A percentile compares a stretch with the other conserved stretches of the same genome.
These are phyloP conservation scores for Neohortaea acidophila DNA, from an alignment of 495 filamentous ascomycete species.

Conservation along the genomic window DNA sequence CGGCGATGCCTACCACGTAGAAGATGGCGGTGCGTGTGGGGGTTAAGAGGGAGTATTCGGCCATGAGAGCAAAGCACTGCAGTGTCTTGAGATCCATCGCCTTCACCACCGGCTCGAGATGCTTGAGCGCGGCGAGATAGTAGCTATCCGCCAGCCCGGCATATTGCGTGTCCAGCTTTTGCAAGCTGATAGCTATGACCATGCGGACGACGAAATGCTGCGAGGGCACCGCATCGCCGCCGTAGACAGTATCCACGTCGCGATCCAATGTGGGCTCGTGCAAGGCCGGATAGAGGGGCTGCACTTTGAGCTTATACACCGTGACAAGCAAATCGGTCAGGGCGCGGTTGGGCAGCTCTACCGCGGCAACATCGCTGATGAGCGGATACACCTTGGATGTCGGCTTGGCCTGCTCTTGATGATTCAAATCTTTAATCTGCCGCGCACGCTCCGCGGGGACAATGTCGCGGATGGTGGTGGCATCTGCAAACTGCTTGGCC, in stretches of 20 bases:
- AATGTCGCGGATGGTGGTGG: constrained; percentile 73
- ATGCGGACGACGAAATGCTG: constrained; percentile 75
- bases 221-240: constrained; percentile 46
- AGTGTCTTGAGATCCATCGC: constrained; percentile 72
- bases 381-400: constrained; percentile 61
- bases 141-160: constrained; percentile 80
- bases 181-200: constrained; percentile 83
- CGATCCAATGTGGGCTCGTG: constrained; percentile 67
- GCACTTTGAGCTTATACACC: constrained; percentile 69
- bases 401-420: constrained; percentile 41
- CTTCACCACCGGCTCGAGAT: constrained; percentile 59
- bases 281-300: constrained; percentile 68
- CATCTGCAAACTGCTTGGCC: constrained; percentile 72
- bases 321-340: constrained; percentile 60
- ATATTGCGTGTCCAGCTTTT: constrained; percentile 67
- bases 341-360: constrained; percentile 47
- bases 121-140: constrained; percentile 71
- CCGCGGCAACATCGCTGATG: constrained; percentile 57
- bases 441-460: constrained; percentile 53
- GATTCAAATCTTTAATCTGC: constrained; percentile 42
- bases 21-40: constrained; percentile 81
- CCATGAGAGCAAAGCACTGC: constrained; percentile 79
- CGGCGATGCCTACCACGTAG: constrained; percentile 75
- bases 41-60: constrained; percentile 80
- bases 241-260: constrained; percentile 68